Conservation (phyloP, 345 rosid genomes). For the Eucalyptus victrix region DNA sequence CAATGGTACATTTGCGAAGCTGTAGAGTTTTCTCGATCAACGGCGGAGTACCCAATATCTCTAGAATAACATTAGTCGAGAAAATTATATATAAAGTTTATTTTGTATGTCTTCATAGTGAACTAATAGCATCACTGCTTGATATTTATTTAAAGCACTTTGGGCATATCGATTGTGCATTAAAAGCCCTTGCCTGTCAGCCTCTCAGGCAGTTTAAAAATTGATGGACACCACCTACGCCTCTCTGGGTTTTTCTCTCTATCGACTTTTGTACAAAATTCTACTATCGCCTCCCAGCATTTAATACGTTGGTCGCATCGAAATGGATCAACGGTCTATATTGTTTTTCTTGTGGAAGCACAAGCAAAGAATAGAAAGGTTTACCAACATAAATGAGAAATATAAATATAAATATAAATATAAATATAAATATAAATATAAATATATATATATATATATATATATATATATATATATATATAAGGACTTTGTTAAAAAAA, state of each 20-base stretch:
- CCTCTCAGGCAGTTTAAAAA: neutral
- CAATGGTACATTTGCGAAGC: too few relatives aligned
- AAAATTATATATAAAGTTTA: neutral
- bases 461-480: too few relatives aligned
- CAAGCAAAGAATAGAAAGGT: too few relatives aligned
- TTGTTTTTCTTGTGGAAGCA: too few relatives aligned
- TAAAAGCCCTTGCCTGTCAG: neutral
- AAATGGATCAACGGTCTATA: too few relatives aligned
- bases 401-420: too few relatives aligned
- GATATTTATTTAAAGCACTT: neutral
- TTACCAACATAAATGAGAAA: too few relatives aligned
- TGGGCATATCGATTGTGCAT: neutral
- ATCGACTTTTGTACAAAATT: neutral
- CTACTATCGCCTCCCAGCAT: neutral
- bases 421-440: too few relatives aligned
- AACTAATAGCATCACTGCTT: neutral
- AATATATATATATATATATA: too few relatives aligned
- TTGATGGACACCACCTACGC: neutral
- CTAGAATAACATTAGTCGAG: neutral
- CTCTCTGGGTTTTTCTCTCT: neutral
- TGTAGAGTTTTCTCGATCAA: too few relatives aligned
- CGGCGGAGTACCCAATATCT: rapidly evolving
- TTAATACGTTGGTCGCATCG: too few relatives aligned
- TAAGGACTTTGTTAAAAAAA: too few relatives aligned
- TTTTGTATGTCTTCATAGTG: neutral